Evolutionary conservation across 371 early-diverging fungal genomes (phyloP), one percentile per base, ranked within the genome.

Genomic region (Mortierella polycephala): DNA sequence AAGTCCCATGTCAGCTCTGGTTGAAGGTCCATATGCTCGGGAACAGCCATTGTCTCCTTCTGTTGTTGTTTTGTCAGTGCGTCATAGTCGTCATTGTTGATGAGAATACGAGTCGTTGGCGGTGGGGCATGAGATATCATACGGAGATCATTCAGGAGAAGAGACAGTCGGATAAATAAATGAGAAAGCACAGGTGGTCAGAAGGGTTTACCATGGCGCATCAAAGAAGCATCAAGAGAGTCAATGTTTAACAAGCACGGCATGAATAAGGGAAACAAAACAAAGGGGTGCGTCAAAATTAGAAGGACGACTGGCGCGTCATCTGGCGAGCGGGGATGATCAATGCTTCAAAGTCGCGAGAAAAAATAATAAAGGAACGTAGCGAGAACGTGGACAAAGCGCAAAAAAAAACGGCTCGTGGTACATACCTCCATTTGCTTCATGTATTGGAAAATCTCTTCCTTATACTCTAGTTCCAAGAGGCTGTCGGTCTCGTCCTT

Each of bases 1-100:
- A 88, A 84, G 49, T 82, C 83, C 90, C 90, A 93, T 10, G 87
- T 81, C 16, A 94, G 71, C 45, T 91, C 91, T 14, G 81, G 80
- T 65, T 91, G 91, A 18, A 76, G 74, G 58, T 77, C 77, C 86
- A 90, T 89, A 72, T 87, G 86, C 41, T 74, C 63, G 11, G 84
- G 77, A 39, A 82, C 69, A 42, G 83, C 81, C 82, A 74, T 76
- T 44, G 82, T 82, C 40, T 73, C 67, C 30, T 68, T 70, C 82
- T 82, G 57, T 67, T 11, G 20, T 30, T 18, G 30, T 49, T 30
- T 30, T 30, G 30, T 56, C 16, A 41, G 41, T 30, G 30, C 30
- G 30, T 30, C 30, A 30, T 30, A 4, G 4, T 30, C 14, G 42
- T 45, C 40, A 57, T 49, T 39, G 20, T 18, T 42, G 52, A 18